A percentile compares a stretch with the other conserved stretches of the same genome.
phyloP scores from a whole-genome alignment of 2,329 filamentous ascomycete genomes.

The Aspergillus persii region DNA sequence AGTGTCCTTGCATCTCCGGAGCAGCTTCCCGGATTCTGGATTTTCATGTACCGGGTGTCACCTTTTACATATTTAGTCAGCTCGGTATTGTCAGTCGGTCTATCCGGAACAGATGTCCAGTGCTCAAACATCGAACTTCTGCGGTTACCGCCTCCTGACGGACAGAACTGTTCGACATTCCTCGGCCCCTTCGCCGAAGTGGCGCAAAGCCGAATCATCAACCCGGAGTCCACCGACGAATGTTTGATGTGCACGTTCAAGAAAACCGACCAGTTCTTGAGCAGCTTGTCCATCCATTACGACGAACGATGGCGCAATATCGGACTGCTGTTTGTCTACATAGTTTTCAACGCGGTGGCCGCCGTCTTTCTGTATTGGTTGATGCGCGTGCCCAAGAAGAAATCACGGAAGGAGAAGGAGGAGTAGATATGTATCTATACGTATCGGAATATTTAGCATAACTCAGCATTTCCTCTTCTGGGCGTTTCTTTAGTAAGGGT shows the following conservation, averaged over 20 bases:
- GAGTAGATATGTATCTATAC: slow-evolving; percentile 8
- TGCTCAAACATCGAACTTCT: slow-evolving; percentile 38
- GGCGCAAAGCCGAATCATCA: slow-evolving; percentile 59
- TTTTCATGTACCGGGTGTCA: slow-evolving; percentile 70
- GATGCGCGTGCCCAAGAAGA: slow-evolving; percentile 51
- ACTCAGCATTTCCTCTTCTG: too few relatives aligned
- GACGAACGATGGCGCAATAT: slow-evolving; percentile 53
- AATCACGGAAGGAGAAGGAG: slow-evolving; percentile 43
- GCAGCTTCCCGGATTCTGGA: slow-evolving; percentile 69
- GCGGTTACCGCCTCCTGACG: slow-evolving; percentile 50
- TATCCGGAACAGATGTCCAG: slow-evolving; percentile 27
- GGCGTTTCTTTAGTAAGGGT: too few relatives aligned
- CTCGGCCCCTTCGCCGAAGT: slow-evolving; percentile 56
- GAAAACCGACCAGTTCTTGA: slow-evolving; percentile 53
- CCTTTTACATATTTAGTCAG: slow-evolving; percentile 62
- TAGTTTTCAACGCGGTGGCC: slow-evolving; percentile 51
- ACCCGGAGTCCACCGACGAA: slow-evolving; percentile 54
- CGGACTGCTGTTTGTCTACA: slow-evolving; percentile 53
- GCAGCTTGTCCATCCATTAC: slow-evolving; percentile 44
- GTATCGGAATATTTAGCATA: too few relatives aligned
- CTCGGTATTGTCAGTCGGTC: slow-evolving; percentile 37
- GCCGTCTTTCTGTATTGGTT: slow-evolving; percentile 56
- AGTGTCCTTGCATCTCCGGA: slow-evolving; percentile 60
- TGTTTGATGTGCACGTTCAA: slow-evolving; percentile 54
- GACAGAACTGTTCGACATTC: slow-evolving; percentile 63